These are phyloP conservation scores for Fusarium phyllophilum DNA, from an alignment of 2,329 filamentous ascomycete species.

Conservation along the genomic window DNA sequence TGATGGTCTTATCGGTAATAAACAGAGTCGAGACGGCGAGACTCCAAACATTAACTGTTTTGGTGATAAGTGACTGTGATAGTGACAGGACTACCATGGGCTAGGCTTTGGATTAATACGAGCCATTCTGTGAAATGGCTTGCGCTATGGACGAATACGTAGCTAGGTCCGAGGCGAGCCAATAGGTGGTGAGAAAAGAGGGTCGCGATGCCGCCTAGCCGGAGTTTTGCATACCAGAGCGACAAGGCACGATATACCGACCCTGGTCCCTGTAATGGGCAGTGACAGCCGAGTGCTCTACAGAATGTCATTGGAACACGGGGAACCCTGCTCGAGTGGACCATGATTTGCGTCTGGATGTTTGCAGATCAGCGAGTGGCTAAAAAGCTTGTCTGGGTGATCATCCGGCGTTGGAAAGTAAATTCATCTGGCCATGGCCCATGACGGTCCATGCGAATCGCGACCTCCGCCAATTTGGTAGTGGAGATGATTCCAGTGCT, in stretches of 20 bases:
- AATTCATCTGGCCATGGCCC: not conserved
- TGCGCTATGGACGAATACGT: not conserved
- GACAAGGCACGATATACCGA: not conserved
- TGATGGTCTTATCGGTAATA: not conserved
- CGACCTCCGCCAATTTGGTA: too few relatives aligned
- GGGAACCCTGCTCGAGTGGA: not conserved
- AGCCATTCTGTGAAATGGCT: not conserved
- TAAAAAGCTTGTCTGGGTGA: conserved; percentile 1
- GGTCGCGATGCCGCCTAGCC: not conserved
- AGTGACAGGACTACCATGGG: not conserved
- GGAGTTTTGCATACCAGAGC: not conserved
- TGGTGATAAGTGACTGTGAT: not conserved
- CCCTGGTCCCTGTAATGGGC: not conserved
- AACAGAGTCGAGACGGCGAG: not conserved
- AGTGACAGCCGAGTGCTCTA: not conserved
- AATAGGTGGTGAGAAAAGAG: not conserved
- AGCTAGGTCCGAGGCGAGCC: not conserved
- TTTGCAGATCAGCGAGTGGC: not conserved
- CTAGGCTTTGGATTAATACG: not conserved
- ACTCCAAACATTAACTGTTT: not conserved
- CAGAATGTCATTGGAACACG: not conserved
- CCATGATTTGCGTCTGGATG: not conserved
- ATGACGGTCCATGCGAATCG: not conserved
- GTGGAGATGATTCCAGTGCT: too few relatives aligned
- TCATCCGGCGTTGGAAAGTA: not conserved